These are phyloP conservation scores for Ceratocystis ficicola DNA, from an alignment of 2,329 filamentous ascomycete species.

Conservation along the genomic window DNA sequence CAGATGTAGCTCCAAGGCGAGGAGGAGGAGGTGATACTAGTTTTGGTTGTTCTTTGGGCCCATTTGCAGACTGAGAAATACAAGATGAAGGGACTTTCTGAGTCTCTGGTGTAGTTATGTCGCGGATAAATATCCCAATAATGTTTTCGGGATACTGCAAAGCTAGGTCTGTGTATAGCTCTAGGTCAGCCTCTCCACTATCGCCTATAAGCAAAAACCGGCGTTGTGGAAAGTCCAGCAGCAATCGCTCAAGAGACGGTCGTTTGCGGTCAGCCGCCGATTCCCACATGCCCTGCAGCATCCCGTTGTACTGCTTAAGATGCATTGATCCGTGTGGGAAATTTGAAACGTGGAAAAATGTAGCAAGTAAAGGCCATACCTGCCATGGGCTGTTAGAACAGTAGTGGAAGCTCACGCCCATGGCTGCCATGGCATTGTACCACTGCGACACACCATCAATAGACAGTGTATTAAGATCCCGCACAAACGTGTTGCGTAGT, in stretches of 20 bases:
- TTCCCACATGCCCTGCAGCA: conserved; percentile 96
- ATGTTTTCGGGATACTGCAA: conserved; percentile 72
- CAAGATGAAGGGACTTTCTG: background rate
- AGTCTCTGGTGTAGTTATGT: conserved; percentile 70
- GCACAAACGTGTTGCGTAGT: conserved; percentile 89
- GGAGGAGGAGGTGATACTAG: background rate
- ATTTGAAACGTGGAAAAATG: conserved; percentile 68
- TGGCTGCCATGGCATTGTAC: conserved; percentile 64
- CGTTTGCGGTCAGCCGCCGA: conserved; percentile 93
- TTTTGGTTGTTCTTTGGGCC: conserved; percentile 25
- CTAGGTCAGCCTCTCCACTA: conserved; percentile 90
- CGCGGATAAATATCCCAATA: conserved; percentile 81
- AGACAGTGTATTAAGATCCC: conserved; percentile 67
- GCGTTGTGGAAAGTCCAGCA: conserved; percentile 78
- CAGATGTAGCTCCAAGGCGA: background rate
- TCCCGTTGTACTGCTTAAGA: conserved; percentile 89
- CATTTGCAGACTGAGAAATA: conserved; percentile 32
- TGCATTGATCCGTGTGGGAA: conserved; percentile 84
- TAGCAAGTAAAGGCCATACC: conserved; percentile 76
- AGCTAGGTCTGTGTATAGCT: conserved; percentile 92
- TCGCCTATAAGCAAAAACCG: conserved; percentile 86
- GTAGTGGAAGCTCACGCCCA: conserved; percentile 86
- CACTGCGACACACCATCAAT: conserved; percentile 82
- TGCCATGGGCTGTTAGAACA: conserved; percentile 99
- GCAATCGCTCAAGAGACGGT: conserved; percentile 69